These are phyloP conservation scores for Mycena floridula DNA, from an alignment of 768 basidiomycete genomes.

Conservation along the genomic window DNA sequence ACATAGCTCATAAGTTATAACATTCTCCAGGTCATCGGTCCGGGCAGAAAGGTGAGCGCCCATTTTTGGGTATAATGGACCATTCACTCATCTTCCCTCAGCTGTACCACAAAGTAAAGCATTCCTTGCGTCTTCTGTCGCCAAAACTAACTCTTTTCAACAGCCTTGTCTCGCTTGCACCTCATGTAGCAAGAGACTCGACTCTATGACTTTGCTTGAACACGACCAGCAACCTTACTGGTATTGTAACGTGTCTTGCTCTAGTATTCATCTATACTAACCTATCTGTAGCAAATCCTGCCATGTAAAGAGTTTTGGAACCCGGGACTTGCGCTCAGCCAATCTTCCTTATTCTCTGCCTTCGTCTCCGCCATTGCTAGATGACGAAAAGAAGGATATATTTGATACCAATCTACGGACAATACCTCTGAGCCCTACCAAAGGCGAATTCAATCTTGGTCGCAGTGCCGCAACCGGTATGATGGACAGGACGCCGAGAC, in stretches of 20 bases:
- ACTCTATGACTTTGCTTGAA: slow-evolving; percentile 71
- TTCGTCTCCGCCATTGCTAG: too few relatives aligned
- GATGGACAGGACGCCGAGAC: slow-evolving; percentile 1
- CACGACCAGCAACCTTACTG: slow-evolving; percentile 70
- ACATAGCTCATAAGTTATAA: slow-evolving; percentile 7
- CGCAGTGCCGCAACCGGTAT: neutral
- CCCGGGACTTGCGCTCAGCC: slow-evolving; percentile 63
- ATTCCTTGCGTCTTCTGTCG: neutral
- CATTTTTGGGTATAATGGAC: slow-evolving; percentile 3
- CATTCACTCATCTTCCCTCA: slow-evolving; percentile 19
- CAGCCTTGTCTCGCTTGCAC: slow-evolving; percentile 80
- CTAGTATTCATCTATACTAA: neutral
- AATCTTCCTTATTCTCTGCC: slow-evolving; percentile 62
- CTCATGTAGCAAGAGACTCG: slow-evolving; percentile 70
- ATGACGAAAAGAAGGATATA: too few relatives aligned
- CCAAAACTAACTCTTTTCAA: slow-evolving; percentile 5
- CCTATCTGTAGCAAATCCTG: slow-evolving; percentile 62
- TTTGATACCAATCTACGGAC: too few relatives aligned
- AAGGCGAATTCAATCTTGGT: slow-evolving; percentile 8
- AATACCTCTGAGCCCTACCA: too few relatives aligned
- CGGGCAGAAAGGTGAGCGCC: slow-evolving; percentile 72
- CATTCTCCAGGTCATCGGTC: slow-evolving; percentile 77
- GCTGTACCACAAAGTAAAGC: slow-evolving; percentile 73
- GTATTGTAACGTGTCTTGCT: too few relatives aligned
- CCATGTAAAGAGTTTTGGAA: slow-evolving; percentile 76